phyloP scores from a whole-genome alignment of 2,329 filamentous ascomycete species.

The Chaetothyriales sp. region DNA sequence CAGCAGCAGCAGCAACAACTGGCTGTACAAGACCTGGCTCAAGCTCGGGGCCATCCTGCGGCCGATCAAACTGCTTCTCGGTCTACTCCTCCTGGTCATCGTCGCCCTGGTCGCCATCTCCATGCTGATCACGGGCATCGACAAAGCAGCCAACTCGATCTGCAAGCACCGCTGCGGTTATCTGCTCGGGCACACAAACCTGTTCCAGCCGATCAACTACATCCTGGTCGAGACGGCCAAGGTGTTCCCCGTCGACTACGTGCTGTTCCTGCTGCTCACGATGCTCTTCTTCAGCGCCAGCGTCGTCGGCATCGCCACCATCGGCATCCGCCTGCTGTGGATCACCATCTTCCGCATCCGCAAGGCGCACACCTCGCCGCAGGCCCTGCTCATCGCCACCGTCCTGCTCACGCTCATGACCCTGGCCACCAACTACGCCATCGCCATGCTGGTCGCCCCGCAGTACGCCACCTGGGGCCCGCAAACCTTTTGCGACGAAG shows the following conservation, averaged over 20 bases:
- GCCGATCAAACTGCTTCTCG: constrained; percentile 75
- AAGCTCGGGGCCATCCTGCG: constrained; percentile 70
- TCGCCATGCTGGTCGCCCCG: constrained; percentile 86
- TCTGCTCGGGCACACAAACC: constrained; percentile 70
- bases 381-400: constrained; percentile 79
- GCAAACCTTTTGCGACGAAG: constrained; percentile 76
- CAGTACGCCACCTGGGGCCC: constrained; percentile 91
- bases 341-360: constrained; percentile 82
- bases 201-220: constrained; percentile 93
- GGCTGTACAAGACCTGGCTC: constrained; percentile 56
- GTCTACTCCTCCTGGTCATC: constrained; percentile 59
- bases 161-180: constrained; percentile 88
- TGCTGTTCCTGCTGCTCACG: constrained; percentile 70
- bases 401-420: constrained; percentile 81
- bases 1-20: constrained; percentile 31
- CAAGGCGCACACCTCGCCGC: constrained; percentile 74
- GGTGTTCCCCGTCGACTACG: constrained; percentile 82
- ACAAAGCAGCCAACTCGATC: constrained; percentile 89
- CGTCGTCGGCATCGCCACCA: constrained; percentile 66
- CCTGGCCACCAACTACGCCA: constrained; percentile 78
- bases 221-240: constrained; percentile 65
- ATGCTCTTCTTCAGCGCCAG: constrained; percentile 80
- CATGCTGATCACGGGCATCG: constrained; percentile 89
- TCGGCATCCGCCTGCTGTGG: constrained; percentile 95
- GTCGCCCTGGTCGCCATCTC: constrained; percentile 68